phyloP scores from a whole-genome alignment of 306 rosid genomes.

The Fragaria nilgerrensis region DNA sequence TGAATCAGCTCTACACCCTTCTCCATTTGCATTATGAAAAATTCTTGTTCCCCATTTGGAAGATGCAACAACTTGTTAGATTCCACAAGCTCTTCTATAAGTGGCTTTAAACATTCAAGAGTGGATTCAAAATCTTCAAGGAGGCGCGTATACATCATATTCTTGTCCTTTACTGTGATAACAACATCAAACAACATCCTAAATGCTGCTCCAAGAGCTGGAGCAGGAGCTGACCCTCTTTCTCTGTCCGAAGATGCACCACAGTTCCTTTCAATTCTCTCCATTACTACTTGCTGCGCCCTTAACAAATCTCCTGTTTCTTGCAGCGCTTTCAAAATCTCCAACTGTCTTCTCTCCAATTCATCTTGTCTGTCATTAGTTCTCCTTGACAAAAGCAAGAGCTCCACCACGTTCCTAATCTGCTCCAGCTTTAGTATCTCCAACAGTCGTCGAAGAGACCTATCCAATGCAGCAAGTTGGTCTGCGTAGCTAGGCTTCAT shows the following conservation, averaged over 20 bases:
- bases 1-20: not conserved
- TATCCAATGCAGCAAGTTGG: conserved; percentile 7
- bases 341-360: not conserved
- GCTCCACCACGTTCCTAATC: not conserved
- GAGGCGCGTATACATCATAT: not conserved
- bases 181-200: not conserved
- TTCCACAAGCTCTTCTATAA: not conserved
- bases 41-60: not conserved
- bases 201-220: conserved; percentile 3
- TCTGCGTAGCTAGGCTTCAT: not conserved
- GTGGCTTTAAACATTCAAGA: not conserved
- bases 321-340: not conserved
- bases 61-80: not conserved
- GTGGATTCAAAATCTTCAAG: not conserved
- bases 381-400: not conserved
- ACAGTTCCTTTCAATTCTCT: not conserved
- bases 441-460: not conserved
- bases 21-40: not conserved
- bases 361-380: not conserved
- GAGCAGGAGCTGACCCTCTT: not conserved
- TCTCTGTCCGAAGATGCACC: not conserved
- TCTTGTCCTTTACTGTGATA: not conserved
- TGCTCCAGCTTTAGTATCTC: not conserved
- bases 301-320: not conserved
- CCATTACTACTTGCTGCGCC: not conserved